phyloP scores from a whole-genome alignment of 2,329 filamentous ascomycete species.

The Monosporascus sp. region DNA sequence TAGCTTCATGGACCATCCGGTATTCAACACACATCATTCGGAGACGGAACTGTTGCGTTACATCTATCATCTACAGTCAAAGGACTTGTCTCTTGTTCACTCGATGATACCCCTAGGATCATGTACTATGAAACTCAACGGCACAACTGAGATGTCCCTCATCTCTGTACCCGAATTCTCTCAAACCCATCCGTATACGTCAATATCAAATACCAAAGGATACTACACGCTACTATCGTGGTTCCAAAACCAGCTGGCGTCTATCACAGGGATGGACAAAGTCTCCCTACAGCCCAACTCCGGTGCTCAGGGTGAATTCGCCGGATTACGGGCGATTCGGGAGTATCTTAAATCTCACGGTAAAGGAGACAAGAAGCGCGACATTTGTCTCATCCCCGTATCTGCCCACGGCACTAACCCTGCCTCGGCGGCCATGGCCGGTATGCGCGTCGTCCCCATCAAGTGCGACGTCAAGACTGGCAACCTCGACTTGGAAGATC shows the following conservation, averaged over 20 bases:
- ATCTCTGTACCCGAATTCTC: constrained; percentile 72
- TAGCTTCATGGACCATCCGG: constrained; percentile 76
- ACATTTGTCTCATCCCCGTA: constrained; percentile 90
- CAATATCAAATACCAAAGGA: constrained; percentile 56
- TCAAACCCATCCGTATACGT: constrained; percentile 76
- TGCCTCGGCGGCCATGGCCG: constrained; percentile 90
- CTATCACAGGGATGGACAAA: constrained; percentile 86
- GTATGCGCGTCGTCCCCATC: constrained; percentile 87
- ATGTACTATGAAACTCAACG: constrained; percentile 98
- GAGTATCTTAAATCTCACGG: constrained; percentile 69
- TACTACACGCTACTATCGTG: constrained; percentile 66
- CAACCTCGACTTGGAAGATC: constrained; percentile 81
- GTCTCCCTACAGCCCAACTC: constrained; percentile 93
- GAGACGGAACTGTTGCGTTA: constrained; percentile 93
- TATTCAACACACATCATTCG: constrained; percentile 93
- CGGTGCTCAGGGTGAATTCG: constrained; percentile 91
- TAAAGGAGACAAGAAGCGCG: constrained; percentile 63
- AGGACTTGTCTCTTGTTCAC: constrained; percentile 88
- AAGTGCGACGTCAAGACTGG: constrained; percentile 86
- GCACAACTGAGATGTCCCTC: constrained; percentile 87
- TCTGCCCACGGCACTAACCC: constrained; percentile 96
- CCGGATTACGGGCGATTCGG: constrained; percentile 81
- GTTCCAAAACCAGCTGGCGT: constrained; percentile 69
- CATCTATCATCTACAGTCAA: constrained; percentile 88
- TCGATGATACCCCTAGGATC: constrained; percentile 97